Conservation (phyloP, 2,329 filamentous ascomycete genomes). For the Xylariaceae sp. region DNA sequence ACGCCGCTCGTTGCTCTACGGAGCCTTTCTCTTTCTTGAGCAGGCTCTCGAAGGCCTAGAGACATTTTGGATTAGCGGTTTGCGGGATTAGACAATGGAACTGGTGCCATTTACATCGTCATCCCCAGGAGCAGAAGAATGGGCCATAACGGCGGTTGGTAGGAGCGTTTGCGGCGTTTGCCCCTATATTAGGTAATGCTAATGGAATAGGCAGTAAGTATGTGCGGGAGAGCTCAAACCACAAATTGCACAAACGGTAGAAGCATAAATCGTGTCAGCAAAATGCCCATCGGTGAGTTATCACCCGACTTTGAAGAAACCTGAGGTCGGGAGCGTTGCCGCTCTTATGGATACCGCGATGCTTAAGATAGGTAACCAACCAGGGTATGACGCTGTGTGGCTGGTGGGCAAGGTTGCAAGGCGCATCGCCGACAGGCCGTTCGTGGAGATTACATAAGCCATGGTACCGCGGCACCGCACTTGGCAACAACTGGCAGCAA, state of each 20-base stretch:
- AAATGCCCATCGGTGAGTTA: not conserved
- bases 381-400: conserved; percentile 8
- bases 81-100: not conserved
- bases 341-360: not conserved
- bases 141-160: conserved; percentile 24
- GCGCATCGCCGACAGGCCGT: too few relatives aligned
- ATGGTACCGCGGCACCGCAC: not conserved
- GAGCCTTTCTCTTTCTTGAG: conserved; percentile 30
- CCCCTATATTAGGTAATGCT: conserved; percentile 1
- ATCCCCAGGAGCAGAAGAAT: conserved; percentile 20
- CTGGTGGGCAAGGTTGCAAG: not conserved
- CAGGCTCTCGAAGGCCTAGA: conserved; percentile 32
- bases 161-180: not conserved
- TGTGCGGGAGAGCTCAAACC: not conserved
- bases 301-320: not conserved
- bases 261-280: too few relatives aligned
- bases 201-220: not conserved
- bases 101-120: conserved; percentile 25
- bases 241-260: not conserved
- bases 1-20: conserved; percentile 28
- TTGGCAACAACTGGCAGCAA: too few relatives aligned
- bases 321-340: not conserved
- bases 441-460: not conserved
- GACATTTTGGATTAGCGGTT: not conserved
- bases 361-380: too few relatives aligned